Conservation (phyloP, 2,329 filamentous ascomycete genomes). For the Sporothrix euskadiensis region DNA sequence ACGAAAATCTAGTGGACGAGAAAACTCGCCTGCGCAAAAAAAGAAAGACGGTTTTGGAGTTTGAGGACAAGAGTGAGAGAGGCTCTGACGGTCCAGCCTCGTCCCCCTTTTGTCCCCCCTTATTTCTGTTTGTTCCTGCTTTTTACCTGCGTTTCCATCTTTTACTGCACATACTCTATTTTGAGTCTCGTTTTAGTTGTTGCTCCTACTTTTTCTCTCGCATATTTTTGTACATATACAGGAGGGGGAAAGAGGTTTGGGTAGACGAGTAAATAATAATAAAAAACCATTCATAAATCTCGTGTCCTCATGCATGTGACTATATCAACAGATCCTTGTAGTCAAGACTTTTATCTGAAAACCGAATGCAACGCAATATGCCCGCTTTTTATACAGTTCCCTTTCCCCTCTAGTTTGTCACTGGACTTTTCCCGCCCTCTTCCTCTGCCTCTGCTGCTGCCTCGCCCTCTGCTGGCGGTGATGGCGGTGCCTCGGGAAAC, state of each 20-base stretch:
- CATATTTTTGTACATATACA: slow-evolving; percentile 36
- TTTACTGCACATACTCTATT: not conserved
- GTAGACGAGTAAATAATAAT: slow-evolving; percentile 31
- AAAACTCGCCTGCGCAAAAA: not conserved
- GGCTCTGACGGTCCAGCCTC: slow-evolving; percentile 4
- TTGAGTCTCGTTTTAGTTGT: slow-evolving; percentile 10
- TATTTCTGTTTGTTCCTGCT: slow-evolving; percentile 7
- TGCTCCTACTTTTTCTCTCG: slow-evolving; percentile 18
- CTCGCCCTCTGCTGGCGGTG: not conserved
- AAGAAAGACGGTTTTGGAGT: not conserved
- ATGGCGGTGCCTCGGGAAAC: slow-evolving; percentile 38
- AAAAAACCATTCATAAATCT: slow-evolving; percentile 24
- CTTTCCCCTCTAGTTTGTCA: not conserved
- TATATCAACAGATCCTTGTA: not conserved
- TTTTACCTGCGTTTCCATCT: not conserved
- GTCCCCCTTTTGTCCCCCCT: slow-evolving; percentile 14
- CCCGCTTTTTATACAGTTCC: not conserved
- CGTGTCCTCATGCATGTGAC: not conserved
- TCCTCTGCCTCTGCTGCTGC: not conserved
- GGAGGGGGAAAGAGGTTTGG: slow-evolving; percentile 27
- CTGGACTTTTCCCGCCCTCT: not conserved
- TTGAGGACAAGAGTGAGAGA: not conserved
- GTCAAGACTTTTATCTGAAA: not conserved
- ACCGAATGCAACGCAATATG: not conserved
- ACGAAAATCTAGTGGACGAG: not conserved